Conservation (phyloP, 306 rosid species). For the Pterocarpus santalinus region DNA sequence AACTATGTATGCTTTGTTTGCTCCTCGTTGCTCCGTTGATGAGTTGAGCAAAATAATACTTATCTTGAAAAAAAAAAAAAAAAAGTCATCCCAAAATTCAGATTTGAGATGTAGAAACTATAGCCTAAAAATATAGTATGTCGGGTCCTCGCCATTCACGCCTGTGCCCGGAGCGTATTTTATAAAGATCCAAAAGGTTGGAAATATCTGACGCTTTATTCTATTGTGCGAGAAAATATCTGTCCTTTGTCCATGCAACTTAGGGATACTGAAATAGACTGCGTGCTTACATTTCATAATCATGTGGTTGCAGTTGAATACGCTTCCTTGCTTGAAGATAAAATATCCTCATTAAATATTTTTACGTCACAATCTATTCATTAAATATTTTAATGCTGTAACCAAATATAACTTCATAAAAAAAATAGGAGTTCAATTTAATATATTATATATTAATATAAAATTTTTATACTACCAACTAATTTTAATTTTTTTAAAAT, state of each 20-base stretch:
- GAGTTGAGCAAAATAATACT: no score
- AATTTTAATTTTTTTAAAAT: no score
- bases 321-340: not conserved
- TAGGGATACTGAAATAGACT: not conserved
- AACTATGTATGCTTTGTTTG: no score
- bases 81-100: no score
- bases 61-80: no score
- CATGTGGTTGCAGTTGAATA: slow-evolving; percentile 16
- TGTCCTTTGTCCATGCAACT: not conserved
- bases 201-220: not conserved
- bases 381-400: no score
- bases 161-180: not conserved
- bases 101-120: not conserved
- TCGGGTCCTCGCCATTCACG: slow-evolving; percentile 22
- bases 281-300: not conserved
- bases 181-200: not conserved
- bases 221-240: not conserved
- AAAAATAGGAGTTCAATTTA: no score
- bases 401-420: no score
- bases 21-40: no score
- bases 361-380: not conserved
- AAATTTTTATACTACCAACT: no score
- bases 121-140: not conserved
- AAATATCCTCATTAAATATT: not conserved
- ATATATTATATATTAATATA: no score